Evolutionary conservation across 768 basidiomycete genomes (phyloP).

Genomic region (Psilocybe tampanensis): DNA sequence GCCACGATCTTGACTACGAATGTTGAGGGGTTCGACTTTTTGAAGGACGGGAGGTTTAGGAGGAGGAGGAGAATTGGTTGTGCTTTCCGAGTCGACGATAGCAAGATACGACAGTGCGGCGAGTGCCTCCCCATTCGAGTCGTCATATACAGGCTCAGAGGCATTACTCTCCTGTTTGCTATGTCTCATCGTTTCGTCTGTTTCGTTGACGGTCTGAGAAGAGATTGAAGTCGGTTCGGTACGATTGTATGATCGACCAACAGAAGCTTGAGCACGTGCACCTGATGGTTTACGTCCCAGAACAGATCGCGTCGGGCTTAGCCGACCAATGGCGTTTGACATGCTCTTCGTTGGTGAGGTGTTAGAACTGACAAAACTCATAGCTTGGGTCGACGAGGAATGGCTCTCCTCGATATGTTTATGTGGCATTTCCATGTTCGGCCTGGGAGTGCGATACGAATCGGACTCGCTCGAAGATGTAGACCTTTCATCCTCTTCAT

Average conservation of each 20-base stretch:
- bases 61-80: constrained; percentile 23
- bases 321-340: constrained; percentile 27
- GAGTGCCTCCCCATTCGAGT: constrained; percentile 65
- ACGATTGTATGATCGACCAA: constrained; percentile 40
- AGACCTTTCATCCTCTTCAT: constrained; percentile 9
- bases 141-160: constrained; percentile 20
- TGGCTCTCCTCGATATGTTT: neutral
- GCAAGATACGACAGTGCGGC: constrained; percentile 81
- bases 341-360: constrained; percentile 8
- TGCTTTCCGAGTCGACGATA: constrained; percentile 43
- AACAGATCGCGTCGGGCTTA: constrained; percentile 40
- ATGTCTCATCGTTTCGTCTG: constrained; percentile 18
- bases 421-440: constrained; percentile 17
- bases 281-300: constrained; percentile 78
- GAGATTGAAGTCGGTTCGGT: constrained; percentile 35
- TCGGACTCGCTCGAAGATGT: constrained; percentile 20
- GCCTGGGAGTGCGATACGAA: constrained; percentile 12
- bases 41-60: constrained; percentile 9
- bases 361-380: constrained; percentile 9
- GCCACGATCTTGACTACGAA: constrained; percentile 29
- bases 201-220: constrained; percentile 28
- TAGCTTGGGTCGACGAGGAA: constrained; percentile 5
- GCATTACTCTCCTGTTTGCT: constrained; percentile 14
- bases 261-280: constrained; percentile 71
- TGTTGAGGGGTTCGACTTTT: constrained; percentile 38